Conservation (phyloP, 169 alveolate species). For the Besnoitia besnoiti region DNA sequence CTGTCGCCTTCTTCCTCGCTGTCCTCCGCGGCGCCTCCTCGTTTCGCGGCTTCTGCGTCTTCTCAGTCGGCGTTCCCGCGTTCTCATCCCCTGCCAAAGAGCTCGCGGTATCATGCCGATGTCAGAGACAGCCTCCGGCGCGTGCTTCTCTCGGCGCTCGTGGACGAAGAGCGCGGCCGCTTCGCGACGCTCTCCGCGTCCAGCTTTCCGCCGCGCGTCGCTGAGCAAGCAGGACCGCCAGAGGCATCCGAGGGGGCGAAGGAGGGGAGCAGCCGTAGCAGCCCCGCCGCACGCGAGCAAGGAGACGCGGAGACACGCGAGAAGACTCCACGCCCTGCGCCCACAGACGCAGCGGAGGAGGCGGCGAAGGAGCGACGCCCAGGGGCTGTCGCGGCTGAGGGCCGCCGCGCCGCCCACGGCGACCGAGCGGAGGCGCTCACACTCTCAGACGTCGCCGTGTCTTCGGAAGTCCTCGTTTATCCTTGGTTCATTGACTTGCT, state of each 20-base stretch:
- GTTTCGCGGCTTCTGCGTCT: neutral
- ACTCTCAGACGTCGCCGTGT: neutral
- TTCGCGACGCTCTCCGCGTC: neutral
- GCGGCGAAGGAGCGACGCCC: too few species aligned
- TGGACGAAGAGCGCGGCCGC: neutral
- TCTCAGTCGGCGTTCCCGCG: neutral
- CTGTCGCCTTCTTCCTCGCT: neutral
- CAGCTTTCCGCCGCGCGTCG: neutral
- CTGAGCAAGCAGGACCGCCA: neutral
- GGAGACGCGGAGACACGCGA: neutral
- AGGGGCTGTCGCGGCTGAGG: neutral
- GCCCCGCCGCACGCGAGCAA: neutral
- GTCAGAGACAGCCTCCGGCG: neutral
- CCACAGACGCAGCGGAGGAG: neutral
- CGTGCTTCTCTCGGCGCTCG: neutral
- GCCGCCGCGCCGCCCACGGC: neutral
- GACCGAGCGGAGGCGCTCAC: neutral
- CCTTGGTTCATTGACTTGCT: neutral
- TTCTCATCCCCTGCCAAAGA: neutral
- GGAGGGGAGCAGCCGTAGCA: neutral
- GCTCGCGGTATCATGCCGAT: neutral
- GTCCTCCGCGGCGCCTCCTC: neutral
- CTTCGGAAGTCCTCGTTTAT: neutral
- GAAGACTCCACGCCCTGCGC: too few species aligned
- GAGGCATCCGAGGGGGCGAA: neutral